These are phyloP conservation scores for Fusarium tuaranense DNA, from an alignment of 2,329 filamentous ascomycete species.

Conservation along the genomic window DNA sequence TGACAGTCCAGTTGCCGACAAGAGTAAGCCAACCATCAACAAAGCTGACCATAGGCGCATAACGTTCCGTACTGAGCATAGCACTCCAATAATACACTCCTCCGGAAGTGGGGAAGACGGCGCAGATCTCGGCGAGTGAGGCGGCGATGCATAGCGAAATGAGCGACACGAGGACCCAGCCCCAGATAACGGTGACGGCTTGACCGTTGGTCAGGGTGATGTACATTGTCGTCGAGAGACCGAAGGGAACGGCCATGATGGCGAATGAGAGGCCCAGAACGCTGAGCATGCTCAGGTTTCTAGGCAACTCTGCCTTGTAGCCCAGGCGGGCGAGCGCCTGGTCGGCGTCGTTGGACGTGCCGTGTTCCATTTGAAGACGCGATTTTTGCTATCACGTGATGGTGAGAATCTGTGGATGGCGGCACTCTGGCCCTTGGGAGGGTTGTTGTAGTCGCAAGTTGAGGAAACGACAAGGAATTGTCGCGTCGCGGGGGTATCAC, in stretches of 20 bases:
- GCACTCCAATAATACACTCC: conserved; percentile 82
- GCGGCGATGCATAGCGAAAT: conserved; percentile 80
- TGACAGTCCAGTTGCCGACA: conserved; percentile 78
- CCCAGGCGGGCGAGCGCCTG: conserved; percentile 60
- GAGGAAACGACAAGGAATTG: neutral
- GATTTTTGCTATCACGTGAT: neutral
- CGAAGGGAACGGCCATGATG: conserved; percentile 64
- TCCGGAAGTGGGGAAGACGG: conserved; percentile 71
- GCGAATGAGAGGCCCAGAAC: conserved; percentile 63
- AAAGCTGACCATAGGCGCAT: conserved; percentile 74
- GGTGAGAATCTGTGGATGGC: neutral
- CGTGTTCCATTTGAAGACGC: conserved; percentile 25
- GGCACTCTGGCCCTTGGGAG: neutral
- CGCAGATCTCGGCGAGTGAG: conserved; percentile 79
- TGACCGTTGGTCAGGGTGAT: conserved; percentile 77
- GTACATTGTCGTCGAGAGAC: conserved; percentile 61
- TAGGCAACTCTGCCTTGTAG: conserved; percentile 62
- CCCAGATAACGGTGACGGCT: conserved; percentile 80
- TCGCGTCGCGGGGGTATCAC: neutral
- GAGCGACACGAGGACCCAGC: conserved; percentile 70
- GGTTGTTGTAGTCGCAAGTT: neutral
- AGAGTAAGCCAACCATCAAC: conserved; percentile 81
- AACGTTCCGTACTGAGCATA: conserved; percentile 70
- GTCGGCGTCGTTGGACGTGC: conserved; percentile 49
- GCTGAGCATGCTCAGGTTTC: conserved; percentile 62